phyloP scores from a whole-genome alignment of 2,329 filamentous ascomycete species.

The Amylocarpus encephaloides region DNA sequence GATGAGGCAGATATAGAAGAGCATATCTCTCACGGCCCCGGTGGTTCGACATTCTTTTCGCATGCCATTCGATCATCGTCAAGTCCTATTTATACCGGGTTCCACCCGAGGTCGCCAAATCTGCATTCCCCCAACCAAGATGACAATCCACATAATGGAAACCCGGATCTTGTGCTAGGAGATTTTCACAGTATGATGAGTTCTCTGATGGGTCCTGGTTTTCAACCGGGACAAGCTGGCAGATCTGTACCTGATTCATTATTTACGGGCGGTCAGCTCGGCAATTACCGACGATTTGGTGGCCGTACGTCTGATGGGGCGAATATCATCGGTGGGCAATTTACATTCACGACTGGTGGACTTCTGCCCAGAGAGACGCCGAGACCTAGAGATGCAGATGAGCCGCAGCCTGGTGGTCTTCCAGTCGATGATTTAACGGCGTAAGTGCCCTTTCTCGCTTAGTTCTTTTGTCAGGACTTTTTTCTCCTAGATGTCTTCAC shows the following conservation, averaged over 20 bases:
- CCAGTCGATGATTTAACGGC: slow-evolving; percentile 42
- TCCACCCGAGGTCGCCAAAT: neutral
- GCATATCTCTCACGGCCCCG: slow-evolving; percentile 27
- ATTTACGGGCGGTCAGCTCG: slow-evolving; percentile 16
- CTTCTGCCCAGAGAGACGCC: slow-evolving; percentile 44
- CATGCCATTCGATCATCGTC: slow-evolving; percentile 22
- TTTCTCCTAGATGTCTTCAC: slow-evolving; percentile 19
- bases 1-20: slow-evolving; percentile 55
- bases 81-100: slow-evolving; percentile 5
- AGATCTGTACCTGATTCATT: slow-evolving; percentile 28
- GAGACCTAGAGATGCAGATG: slow-evolving; percentile 44
- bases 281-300: slow-evolving; percentile 15
- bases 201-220: slow-evolving; percentile 35
- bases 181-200: slow-evolving; percentile 41
- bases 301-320: slow-evolving; percentile 15
- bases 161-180: slow-evolving; percentile 27
- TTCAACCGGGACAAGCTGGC: slow-evolving; percentile 24
- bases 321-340: slow-evolving; percentile 22
- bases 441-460: slow-evolving; percentile 33
- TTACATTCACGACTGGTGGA: slow-evolving; percentile 30
- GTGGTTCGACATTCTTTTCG: slow-evolving; percentile 24
- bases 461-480: slow-evolving; percentile 4
- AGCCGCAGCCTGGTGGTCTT: slow-evolving; percentile 40
- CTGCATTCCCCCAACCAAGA: neutral
- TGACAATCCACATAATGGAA: slow-evolving; percentile 4